Conservation (phyloP, 805 yeast genomes). For the Candida nemodendra region DNA sequence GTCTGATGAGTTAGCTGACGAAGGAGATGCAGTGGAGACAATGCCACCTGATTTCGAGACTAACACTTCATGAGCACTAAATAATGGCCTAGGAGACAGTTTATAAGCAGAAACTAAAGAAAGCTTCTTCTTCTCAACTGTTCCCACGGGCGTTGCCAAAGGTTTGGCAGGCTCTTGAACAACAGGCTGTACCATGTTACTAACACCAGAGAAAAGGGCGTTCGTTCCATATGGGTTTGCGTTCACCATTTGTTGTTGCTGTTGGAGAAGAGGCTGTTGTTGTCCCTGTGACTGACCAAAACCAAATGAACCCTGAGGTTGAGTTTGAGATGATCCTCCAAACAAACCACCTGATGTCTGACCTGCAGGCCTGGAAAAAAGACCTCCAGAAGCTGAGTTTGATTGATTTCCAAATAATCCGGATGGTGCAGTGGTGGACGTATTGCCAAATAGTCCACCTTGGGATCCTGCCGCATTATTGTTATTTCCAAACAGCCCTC, state of each 20-base stretch:
- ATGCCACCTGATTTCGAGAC: constrained; percentile 24
- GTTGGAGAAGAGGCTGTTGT: constrained; percentile 20
- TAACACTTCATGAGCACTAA: constrained; percentile 32
- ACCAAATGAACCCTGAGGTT: constrained; percentile 4
- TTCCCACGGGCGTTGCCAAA: constrained; percentile 47
- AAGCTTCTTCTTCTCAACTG: constrained; percentile 53
- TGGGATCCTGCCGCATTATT: constrained; percentile 3
- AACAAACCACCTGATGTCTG: constrained; percentile 42
- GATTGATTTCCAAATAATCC: constrained; percentile 35
- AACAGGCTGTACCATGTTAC: constrained; percentile 35
- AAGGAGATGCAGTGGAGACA: constrained; percentile 18
- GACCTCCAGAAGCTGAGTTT: constrained; percentile 7
- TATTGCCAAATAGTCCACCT: constrained; percentile 25
- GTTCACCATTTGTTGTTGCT: constrained; percentile 33
- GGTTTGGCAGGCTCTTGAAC: constrained; percentile 50
- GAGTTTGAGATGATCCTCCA: constrained; percentile 30
- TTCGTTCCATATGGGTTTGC: constrained; percentile 79
- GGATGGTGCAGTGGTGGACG: constrained; percentile 18
- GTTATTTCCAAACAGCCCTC: constrained; percentile 25
- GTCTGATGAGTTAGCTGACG: constrained; percentile 20
- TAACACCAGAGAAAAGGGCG: constrained; percentile 53
- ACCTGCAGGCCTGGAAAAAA: constrained; percentile 13
- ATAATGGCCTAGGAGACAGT: constrained; percentile 62
- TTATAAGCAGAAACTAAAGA: constrained; percentile 61
- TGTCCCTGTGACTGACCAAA: constrained; percentile 14